Evolutionary conservation across 2,329 filamentous ascomycete genomes (phyloP), one percentile per base, ranked within the genome.

Genomic region (Pezicula neosporulosa): DNA sequence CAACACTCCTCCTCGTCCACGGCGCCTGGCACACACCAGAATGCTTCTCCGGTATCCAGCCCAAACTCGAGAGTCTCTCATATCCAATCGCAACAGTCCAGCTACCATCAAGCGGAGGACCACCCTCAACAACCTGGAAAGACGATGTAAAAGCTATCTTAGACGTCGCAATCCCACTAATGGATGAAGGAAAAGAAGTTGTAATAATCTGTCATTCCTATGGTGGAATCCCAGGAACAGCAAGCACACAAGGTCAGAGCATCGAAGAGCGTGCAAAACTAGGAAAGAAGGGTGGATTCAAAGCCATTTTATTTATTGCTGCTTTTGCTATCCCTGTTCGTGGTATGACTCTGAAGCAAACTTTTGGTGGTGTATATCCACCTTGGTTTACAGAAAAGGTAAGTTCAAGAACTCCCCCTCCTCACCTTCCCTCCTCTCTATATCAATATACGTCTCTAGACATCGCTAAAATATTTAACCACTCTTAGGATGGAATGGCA

Each of bases 171-270:
- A 1, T 43, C 3, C 47, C 44, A 7, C 10, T 56, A 10, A 18
- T 56, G 19, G 51, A 50, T 38, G 45, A 47, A n/a, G 50, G 53
- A 3, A 48, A 50, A n/a, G 65, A 72, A 27, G 65, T 73, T 10
- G 48, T 72, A 2, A 54, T 72, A 4, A 48, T 70, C 12, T 57
- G 64, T 6, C 70, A 74, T 46, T 70, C 65, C 18, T 73, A 70
- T 60, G 63, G 66, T 10, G 70, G 68, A 10, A 60, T 69, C 0
- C 56, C 70, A 1, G 63, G 58, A 2, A 60, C 63, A 4, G 63
- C 67, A 45, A 66, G 62, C 13, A 55, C 67, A 1, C 60, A 63
- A 9, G 69, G 68, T 0, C 57, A 68, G 2, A 58, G 64, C 9
- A 68, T 70, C 48, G 53, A 57, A 46, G 64, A 69, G 37, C 60